Percentiles rank a stretch among this genome's conserved stretches.
These are phyloP conservation scores for Tephrocybe sp. DNA, from an alignment of 768 basidiomycete genomes.

Conservation along the genomic window DNA sequence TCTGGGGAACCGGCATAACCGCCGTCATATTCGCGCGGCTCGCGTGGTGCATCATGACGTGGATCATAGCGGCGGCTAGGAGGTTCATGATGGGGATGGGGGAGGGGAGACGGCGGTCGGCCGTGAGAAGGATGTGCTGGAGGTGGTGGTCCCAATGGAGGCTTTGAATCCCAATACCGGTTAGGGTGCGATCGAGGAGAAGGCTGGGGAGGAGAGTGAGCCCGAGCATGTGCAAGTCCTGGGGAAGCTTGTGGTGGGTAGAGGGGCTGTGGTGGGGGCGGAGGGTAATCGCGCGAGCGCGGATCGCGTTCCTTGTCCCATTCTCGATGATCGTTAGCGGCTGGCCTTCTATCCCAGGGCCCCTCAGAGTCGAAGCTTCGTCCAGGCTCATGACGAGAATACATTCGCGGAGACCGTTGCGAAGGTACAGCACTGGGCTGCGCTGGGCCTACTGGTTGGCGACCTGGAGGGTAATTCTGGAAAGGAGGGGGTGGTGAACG, in stretches of 20 bases:
- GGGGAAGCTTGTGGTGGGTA: constrained; percentile 44
- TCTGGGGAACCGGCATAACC: constrained; percentile 50
- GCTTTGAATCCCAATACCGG: constrained; percentile 65
- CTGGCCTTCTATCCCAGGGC: constrained; percentile 62
- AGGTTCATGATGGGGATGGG: constrained; percentile 35
- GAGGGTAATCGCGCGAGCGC: constrained; percentile 41
- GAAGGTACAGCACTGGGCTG: constrained; percentile 40
- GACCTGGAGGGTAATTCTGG: constrained; percentile 42
- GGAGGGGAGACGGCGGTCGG: constrained; percentile 31
- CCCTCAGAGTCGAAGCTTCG: constrained; percentile 50
- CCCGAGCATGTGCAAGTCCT: constrained; percentile 29
- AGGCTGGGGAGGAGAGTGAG: constrained; percentile 53
- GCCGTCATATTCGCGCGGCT: constrained; percentile 45
- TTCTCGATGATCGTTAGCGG: constrained; percentile 43
- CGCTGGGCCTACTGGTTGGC: constrained; percentile 50
- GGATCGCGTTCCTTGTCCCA: constrained; percentile 48
- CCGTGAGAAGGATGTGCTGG: constrained; percentile 27
- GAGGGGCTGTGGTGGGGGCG: constrained; percentile 30
- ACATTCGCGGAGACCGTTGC: constrained; percentile 62
- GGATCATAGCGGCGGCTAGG: constrained; percentile 62
- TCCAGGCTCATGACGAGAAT: constrained; percentile 44
- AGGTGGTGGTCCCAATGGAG: constrained; percentile 27
- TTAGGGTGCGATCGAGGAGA: constrained; percentile 57
- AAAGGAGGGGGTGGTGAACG: constrained; percentile 53
- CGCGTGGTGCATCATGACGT: constrained; percentile 46